phyloP scores from a whole-genome alignment of 352 stramenopile genomes.

The Pythium sukuiense region DNA sequence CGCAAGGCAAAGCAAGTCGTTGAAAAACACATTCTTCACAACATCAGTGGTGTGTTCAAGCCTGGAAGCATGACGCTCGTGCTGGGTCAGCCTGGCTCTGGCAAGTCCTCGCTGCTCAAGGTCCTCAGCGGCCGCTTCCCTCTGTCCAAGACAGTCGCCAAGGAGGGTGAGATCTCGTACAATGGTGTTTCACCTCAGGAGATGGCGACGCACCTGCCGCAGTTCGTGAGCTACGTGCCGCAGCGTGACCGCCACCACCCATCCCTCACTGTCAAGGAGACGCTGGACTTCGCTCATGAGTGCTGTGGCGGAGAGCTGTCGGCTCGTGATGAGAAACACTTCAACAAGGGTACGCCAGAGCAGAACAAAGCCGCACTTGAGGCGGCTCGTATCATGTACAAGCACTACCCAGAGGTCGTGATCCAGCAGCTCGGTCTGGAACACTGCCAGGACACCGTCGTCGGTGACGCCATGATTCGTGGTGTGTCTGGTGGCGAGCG shows the following conservation, averaged over 20 bases:
- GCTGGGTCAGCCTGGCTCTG: conserved; percentile 17
- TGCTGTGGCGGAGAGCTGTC: conserved; percentile 41
- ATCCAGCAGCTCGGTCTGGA: conserved; percentile 30
- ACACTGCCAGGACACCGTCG: conserved; percentile 37
- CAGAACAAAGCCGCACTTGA: too few relatives aligned
- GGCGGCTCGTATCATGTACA: background rate
- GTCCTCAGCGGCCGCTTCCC: too few relatives aligned
- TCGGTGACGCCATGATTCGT: conserved; percentile 34
- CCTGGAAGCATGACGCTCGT: too few relatives aligned
- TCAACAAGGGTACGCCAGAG: too few relatives aligned
- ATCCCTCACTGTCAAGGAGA: conserved; percentile 45
- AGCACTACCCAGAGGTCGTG: conserved; percentile 35
- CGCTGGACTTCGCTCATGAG: conserved; percentile 46
- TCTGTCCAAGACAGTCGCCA: too few relatives aligned
- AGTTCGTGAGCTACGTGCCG: conserved; percentile 48
- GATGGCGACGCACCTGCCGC: conserved; percentile 32
- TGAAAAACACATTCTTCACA: too few relatives aligned
- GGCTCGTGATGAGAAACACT: too few relatives aligned
- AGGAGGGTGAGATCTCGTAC: too few relatives aligned
- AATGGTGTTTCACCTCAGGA: conserved; percentile 7
- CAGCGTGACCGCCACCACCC: conserved; percentile 44
- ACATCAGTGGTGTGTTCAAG: too few relatives aligned
- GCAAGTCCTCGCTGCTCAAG: conserved; percentile 33
- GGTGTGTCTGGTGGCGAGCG: conserved; percentile 35
- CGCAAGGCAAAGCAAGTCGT: too few relatives aligned